Evolutionary conservation across 495 filamentous ascomycete genomes (phyloP), one percentile per base, ranked within the genome.

Genomic region (Aspergillus nidulans): DNA sequence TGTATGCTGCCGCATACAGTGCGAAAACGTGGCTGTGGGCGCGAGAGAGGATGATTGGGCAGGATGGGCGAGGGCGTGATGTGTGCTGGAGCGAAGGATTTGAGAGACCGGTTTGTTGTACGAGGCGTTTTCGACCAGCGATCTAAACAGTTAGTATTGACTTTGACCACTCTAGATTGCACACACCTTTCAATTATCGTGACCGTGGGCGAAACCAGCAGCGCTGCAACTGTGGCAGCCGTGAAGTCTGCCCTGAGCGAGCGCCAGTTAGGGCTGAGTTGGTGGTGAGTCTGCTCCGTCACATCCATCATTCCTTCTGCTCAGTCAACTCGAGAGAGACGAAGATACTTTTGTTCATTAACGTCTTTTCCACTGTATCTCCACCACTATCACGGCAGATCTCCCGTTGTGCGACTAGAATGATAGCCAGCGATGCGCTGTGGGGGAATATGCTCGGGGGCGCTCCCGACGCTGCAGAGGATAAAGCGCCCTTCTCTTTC

Each of bases 1-100:
- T 73, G 71, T 95, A 96, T 50, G 91, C 96, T 59, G 90, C 87
- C 49, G 83, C 86, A 77, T 96, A 96, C 16, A 94, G 76, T 66
- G 82, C 76, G 72, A 88, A 90, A 66, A 96, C 86, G 28, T 95
- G 80, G 54, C 81, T 84, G 70, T 87, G 89, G 12, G 91, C 89
- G 44, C 81, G 85, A 10, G 86, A 88, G 64, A 85, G 77, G 59
- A 96, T 60, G 70, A 91, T 26, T 63, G 64, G 38, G 87, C 83
- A 1, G 91, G 91, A 10, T 81, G 79, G 25, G 77, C 73, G 58
- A 94, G 55, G 47, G 94, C 78, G 51, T 77, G 69, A 41, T 2
- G 6, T 6, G 30, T 34, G 30, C 15, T 6, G 30, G 4, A 3
- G 30, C 9, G 30, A 2, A 34, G 30, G 4, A 12, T 10, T 6